phyloP scores from a whole-genome alignment of 2,329 filamentous ascomycete species.

The Ophiocordyceps camponoti-leonardi region DNA sequence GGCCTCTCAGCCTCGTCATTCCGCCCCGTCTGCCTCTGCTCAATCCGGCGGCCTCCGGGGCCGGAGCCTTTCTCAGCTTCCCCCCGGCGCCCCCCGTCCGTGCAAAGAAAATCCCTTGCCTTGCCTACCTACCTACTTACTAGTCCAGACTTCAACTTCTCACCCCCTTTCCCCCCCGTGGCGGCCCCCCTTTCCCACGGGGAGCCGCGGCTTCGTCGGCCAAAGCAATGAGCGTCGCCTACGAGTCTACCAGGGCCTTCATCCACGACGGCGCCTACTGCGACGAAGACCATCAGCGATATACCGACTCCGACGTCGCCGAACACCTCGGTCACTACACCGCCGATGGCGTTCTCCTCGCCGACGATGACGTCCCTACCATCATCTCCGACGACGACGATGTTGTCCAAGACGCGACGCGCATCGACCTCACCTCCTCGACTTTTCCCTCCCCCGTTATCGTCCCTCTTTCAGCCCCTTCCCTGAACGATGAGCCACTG shows the following conservation, averaged over 20 bases:
- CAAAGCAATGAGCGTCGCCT: constrained; percentile 33
- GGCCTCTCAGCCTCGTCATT: constrained; percentile 2
- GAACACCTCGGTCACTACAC: constrained; percentile 26
- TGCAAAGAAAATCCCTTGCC: too few species aligned
- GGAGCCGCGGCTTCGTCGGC: constrained; percentile 2
- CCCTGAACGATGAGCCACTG: constrained; percentile 14
- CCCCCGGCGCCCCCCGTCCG: too few species aligned
- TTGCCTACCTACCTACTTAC: too few species aligned
- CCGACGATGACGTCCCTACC: constrained; percentile 14
- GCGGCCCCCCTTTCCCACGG: neutral
- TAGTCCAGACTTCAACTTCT: too few species aligned
- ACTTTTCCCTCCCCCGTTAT: constrained; percentile 18
- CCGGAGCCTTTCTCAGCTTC: neutral
- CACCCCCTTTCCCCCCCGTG: neutral
- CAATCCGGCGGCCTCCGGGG: neutral
- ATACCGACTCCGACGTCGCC: constrained; percentile 23
- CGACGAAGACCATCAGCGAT: constrained; percentile 13
- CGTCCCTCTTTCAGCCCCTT: constrained; percentile 12
- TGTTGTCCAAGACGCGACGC: neutral
- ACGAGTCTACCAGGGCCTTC: constrained; percentile 27
- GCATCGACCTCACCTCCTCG: constrained; percentile 12
- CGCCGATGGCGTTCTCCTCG: constrained; percentile 18
- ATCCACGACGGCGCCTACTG: constrained; percentile 29
- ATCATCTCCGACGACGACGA: constrained; percentile 18
- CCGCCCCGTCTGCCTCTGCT: neutral